A percentile compares a stretch with the other conserved stretches of the same genome.
These are phyloP conservation scores for Lactuca saligna DNA, from an alignment of 129 eudicot genomes.

Conservation along the genomic window DNA sequence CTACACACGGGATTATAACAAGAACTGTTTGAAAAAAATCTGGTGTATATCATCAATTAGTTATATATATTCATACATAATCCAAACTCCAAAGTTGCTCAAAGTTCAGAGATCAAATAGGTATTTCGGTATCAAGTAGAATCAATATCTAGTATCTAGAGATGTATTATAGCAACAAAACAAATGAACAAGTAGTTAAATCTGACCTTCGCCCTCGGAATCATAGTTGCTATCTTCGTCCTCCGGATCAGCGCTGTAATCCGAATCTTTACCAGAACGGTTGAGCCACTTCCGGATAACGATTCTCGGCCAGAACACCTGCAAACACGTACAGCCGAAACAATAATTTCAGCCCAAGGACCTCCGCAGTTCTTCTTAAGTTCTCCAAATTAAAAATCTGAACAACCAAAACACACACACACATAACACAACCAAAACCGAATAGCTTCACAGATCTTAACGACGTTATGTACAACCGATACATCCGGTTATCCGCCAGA, in stretches of 20 bases:
- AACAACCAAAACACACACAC: background rate
- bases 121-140: background rate
- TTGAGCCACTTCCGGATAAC: conserved; percentile 83
- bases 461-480: background rate
- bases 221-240: conserved; percentile 33
- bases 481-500: background rate
- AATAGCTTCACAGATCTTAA: conserved; percentile 9
- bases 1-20: background rate
- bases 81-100: background rate
- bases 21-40: background rate
- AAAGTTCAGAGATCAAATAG: background rate
- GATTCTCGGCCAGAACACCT: conserved; percentile 75
- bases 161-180: background rate
- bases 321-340: conserved; percentile 60
- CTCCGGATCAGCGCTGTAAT: conserved; percentile 69
- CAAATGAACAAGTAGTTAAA: background rate
- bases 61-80: background rate
- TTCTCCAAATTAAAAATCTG: background rate
- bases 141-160: background rate
- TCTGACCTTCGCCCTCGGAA: conserved; percentile 40
- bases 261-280: conserved; percentile 39
- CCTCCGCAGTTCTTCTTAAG: conserved; percentile 44
- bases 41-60: conserved; percentile 1
- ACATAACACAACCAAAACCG: background rate
- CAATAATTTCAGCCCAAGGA: conserved; percentile 40